A percentile compares a stretch with the other conserved stretches of the same genome.
Conservation (phyloP, 2,329 filamentous ascomycete genomes). For the Fusarium staphyleae region DNA sequence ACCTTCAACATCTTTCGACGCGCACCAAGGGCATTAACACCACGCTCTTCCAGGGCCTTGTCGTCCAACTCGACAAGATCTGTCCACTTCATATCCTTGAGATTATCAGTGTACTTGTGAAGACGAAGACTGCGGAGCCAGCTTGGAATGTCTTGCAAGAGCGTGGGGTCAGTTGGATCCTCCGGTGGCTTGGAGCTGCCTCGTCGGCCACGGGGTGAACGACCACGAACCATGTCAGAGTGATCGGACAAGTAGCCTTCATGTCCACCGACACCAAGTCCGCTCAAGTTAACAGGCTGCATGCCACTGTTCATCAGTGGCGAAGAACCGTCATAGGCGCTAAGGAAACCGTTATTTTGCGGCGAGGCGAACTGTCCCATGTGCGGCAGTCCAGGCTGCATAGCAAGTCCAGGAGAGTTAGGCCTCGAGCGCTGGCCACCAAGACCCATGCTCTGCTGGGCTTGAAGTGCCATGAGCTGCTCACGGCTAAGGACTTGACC, state of each 20-base stretch:
- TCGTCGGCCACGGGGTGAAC: conserved; percentile 88
- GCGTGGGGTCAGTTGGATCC: conserved; percentile 88
- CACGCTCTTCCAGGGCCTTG: conserved; percentile 87
- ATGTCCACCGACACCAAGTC: conserved; percentile 72
- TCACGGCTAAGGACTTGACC: conserved; percentile 87
- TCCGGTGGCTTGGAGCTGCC: conserved; percentile 98
- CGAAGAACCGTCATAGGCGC: conserved; percentile 80
- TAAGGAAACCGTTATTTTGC: conserved; percentile 92
- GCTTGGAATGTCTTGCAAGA: conserved; percentile 93
- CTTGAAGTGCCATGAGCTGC: conserved; percentile 82
- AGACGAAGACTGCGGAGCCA: conserved; percentile 94
- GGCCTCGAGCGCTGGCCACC: conserved; percentile 81
- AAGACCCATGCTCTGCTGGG: conserved; percentile 67
- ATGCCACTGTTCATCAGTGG: conserved; percentile 76
- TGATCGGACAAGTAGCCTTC: conserved; percentile 95
- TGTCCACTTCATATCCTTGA: conserved; percentile 97
- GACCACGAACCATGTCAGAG: conserved; percentile 87
- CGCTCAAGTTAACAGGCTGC: conserved; percentile 72
- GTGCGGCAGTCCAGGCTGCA: conserved; percentile 71
- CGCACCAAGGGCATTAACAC: conserved; percentile 93
- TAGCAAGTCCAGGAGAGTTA: conserved; percentile 84
- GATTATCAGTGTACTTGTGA: conserved; percentile 98
- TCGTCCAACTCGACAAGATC: conserved; percentile 93
- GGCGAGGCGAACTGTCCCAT: conserved; percentile 81
- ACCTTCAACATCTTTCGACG: conserved; percentile 99